These are phyloP conservation scores for Lunularia cruciata DNA, from an alignment of 225 moss, liverwort and hornwort genomes.

Conservation along the genomic window DNA sequence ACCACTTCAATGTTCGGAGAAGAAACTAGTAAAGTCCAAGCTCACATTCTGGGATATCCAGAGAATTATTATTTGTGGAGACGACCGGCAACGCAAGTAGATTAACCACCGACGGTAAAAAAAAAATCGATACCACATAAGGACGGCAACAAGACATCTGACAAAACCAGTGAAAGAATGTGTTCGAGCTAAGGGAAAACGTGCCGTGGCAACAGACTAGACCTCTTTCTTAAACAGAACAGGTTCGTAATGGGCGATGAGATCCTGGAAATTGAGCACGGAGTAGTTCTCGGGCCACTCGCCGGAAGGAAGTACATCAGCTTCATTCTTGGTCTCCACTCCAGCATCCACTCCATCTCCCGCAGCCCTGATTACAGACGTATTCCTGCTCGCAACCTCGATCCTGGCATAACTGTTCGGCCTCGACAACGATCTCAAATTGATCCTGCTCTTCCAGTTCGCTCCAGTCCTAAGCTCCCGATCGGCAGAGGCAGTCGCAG, in stretches of 20 bases:
- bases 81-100: too few species aligned
- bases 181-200: too few species aligned
- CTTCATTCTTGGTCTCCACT: constrained; percentile 54
- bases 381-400: constrained; percentile 18
- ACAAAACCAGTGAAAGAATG: too few species aligned
- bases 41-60: too few species aligned
- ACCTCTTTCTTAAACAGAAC: constrained; percentile 86
- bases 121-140: too few species aligned
- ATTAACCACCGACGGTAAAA: too few species aligned
- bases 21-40: too few species aligned
- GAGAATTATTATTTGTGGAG: too few species aligned
- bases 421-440: constrained; percentile 13
- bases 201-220: too few species aligned
- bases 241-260: constrained; percentile 80
- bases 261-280: constrained; percentile 92
- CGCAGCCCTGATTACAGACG: constrained; percentile 46
- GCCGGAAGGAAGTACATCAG: constrained; percentile 69
- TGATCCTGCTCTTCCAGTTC: neutral
- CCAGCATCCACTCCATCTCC: constrained; percentile 72
- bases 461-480: neutral
- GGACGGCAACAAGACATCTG: too few species aligned
- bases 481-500: neutral
- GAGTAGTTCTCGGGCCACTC: constrained; percentile 95
- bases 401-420: neutral
- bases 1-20: too few species aligned